Evolutionary conservation across 2,329 filamentous ascomycete species (phyloP), one percentile per base, ranked within the genome.

Genomic region (Fusarium sublunatum): DNA sequence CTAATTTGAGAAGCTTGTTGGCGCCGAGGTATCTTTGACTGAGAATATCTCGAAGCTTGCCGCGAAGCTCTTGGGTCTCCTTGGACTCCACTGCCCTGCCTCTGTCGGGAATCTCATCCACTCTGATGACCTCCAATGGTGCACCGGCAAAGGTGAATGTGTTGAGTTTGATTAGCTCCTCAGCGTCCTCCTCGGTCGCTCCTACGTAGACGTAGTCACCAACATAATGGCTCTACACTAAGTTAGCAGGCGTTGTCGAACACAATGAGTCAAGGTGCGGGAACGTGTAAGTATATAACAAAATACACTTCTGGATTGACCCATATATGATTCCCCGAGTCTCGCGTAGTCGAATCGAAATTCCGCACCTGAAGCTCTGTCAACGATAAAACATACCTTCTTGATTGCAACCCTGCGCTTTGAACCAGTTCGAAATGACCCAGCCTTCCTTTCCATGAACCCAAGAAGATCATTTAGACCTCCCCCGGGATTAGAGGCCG

Each of bases 1-100:
- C 93, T 9, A 99, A 86, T 72, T 96, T 88, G 35, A 98, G 84
- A 1, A 97, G 80, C 76, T 96, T 97, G 48, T 82, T 81, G 7
- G 82, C 81, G 13, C 83, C 77, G 59, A 91, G 82, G 77, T 97
- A 98, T 44, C 95, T 89, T 50, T 86, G 84, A 51, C 84, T 84
- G 12, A 99, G 83, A 61, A 97, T 88, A 13, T 79, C 78, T 65
- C 87, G 86, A 55, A 97, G 84, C 65, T 88, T 87, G 24, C 85
- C 80, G 73, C 88, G 89, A n/a, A 87, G 83, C 65, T 90, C 86
- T 45, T 85, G 78, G 4, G 86, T 81, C 40, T 79, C 78, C 34
- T 79, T 77, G 15, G 84, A 86, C 35, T 84, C 76, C 7, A 81
- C 79, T 7, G 76, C 76, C 56, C 80, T 76, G 60, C 70, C 64